These are phyloP conservation scores for Barnettozyma pratensis DNA, from an alignment of 805 yeast genomes.

Conservation along the genomic window DNA sequence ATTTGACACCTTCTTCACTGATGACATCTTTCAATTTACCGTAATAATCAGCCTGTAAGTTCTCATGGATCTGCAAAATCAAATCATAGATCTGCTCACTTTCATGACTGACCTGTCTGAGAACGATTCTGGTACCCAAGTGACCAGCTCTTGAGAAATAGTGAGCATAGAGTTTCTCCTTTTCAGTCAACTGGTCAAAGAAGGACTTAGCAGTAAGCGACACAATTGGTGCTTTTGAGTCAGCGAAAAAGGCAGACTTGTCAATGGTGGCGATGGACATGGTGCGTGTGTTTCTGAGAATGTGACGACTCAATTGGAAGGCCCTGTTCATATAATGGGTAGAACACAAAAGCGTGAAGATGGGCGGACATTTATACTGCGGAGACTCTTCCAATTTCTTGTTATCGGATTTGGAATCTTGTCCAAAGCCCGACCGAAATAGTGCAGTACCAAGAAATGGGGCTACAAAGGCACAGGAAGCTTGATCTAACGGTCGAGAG, in stretches of 20 bases:
- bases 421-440: background rate
- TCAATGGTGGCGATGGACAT: constrained; percentile 8
- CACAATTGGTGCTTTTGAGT: constrained; percentile 63
- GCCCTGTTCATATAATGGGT: constrained; percentile 5
- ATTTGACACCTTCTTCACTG: constrained; percentile 23
- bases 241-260: constrained; percentile 37
- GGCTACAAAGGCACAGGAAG: too few species aligned
- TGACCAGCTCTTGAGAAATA: constrained; percentile 79
- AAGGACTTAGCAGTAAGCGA: constrained; percentile 63
- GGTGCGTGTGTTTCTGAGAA: background rate
- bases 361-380: too few species aligned
- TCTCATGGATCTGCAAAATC: constrained; percentile 53
- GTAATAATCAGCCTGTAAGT: constrained; percentile 42
- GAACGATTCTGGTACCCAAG: constrained; percentile 73
- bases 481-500: too few species aligned
- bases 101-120: constrained; percentile 80
- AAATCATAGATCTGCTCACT: constrained; percentile 72
- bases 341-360: background rate
- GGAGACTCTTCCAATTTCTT: too few species aligned
- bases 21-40: constrained; percentile 33
- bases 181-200: constrained; percentile 56
- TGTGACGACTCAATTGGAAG: constrained; percentile 7
- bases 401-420: too few species aligned
- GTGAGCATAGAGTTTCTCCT: constrained; percentile 74
- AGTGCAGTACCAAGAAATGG: background rate